A percentile compares a stretch with the other conserved stretches of the same genome.
Conservation (phyloP, 352 stramenopile genomes). For the Thraustochytrium striatum region DNA sequence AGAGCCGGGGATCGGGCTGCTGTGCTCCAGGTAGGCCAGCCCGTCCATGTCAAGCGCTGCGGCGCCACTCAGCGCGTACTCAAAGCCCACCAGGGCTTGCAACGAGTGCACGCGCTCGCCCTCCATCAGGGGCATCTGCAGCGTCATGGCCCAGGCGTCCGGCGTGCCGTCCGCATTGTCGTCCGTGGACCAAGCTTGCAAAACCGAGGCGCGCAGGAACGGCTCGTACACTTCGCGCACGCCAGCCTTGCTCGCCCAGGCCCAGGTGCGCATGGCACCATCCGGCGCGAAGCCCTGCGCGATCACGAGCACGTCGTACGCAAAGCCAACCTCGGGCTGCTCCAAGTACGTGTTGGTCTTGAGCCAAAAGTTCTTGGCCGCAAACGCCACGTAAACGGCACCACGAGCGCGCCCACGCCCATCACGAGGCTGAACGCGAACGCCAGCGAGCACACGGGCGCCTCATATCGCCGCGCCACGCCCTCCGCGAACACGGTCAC, state of each 20-base stretch:
- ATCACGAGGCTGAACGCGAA: conserved; percentile 60
- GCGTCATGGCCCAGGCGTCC: conserved; percentile 62
- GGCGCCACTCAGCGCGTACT: conserved; percentile 62
- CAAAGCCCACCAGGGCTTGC: conserved; percentile 61
- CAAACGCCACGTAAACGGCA: conserved; percentile 57
- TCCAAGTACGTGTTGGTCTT: conserved; percentile 64
- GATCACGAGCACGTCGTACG: conserved; percentile 64
- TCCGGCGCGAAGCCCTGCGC: conserved; percentile 60
- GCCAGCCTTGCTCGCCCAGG: conserved; percentile 58
- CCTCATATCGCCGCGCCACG: conserved; percentile 65
- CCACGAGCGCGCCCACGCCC: conserved; percentile 56
- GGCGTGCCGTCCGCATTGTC: conserved; percentile 60
- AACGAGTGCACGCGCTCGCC: conserved; percentile 62
- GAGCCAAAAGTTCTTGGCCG: conserved; percentile 61
- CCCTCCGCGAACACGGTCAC: conserved; percentile 53
- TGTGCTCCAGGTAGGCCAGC: conserved; percentile 57
- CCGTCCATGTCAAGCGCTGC: conserved; percentile 67
- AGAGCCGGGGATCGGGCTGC: conserved; percentile 56
- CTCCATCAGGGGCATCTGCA: conserved; percentile 58
- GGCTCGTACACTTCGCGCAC: conserved; percentile 47
- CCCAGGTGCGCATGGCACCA: conserved; percentile 56
- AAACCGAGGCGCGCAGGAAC: background rate
- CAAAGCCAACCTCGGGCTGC: conserved; percentile 61
- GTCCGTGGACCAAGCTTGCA: conserved; percentile 61
- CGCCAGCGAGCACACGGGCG: conserved; percentile 59